phyloP scores from a whole-genome alignment of 2,329 filamentous ascomycete species.

The Ceratocystiopsis brevicomis region DNA sequence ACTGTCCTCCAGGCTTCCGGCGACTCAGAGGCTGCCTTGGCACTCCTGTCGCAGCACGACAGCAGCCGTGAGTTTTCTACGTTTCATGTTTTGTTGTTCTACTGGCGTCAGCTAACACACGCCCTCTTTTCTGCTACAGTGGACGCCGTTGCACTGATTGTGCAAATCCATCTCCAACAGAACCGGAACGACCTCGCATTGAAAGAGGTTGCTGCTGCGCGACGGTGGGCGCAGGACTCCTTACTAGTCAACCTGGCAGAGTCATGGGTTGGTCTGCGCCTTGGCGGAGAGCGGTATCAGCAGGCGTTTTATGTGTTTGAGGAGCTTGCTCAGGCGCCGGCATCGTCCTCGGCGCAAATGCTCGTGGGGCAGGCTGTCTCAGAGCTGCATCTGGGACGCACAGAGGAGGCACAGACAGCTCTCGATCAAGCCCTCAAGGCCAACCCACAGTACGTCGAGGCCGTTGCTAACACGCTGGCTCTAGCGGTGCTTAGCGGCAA shows the following conservation, averaged over 20 bases:
- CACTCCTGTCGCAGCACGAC: conserved; percentile 63
- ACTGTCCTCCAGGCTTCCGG: conserved; percentile 64
- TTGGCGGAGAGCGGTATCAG: conserved; percentile 90
- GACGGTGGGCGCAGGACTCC: conserved; percentile 89
- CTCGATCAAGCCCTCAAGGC: conserved; percentile 61
- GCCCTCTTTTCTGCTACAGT: conserved; percentile 22
- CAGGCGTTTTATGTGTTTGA: conserved; percentile 96
- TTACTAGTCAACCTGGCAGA: conserved; percentile 86
- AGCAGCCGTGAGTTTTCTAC: conserved; percentile 47
- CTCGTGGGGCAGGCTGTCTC: conserved; percentile 78
- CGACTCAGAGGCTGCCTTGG: conserved; percentile 69
- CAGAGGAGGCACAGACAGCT: conserved; percentile 77
- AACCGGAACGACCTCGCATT: conserved; percentile 80
- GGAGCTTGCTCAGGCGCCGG: conserved; percentile 75
- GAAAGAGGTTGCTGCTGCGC: conserved; percentile 72
- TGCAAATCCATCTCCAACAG: conserved; percentile 81
- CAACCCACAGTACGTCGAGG: conserved; percentile 50
- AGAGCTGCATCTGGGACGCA: conserved; percentile 73
- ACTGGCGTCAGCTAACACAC: neutral
- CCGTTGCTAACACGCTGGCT: conserved; percentile 69
- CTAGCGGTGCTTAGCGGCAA: conserved; percentile 61
- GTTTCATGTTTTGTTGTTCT: neutral
- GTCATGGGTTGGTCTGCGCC: conserved; percentile 78
- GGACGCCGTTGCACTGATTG: conserved; percentile 65
- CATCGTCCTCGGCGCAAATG: conserved; percentile 55